Evolutionary conservation across 352 stramenopile species (phyloP).

Genomic region (Aphanomyces cochlioides): DNA sequence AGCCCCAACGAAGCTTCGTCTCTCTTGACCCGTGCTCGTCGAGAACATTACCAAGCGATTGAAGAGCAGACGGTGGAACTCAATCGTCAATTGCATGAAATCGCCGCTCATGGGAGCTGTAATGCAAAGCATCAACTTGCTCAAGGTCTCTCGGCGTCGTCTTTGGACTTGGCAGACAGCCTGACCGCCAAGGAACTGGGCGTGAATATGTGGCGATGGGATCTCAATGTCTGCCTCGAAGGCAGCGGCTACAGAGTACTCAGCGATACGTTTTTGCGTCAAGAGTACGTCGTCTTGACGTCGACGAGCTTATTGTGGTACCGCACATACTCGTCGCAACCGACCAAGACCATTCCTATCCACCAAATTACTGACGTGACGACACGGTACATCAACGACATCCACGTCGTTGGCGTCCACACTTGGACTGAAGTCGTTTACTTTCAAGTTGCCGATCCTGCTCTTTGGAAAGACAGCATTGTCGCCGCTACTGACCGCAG

Average conservation of each 20-base stretch:
- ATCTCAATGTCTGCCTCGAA: slow-evolving; percentile 60
- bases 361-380: slow-evolving; percentile 46
- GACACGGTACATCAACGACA: slow-evolving; percentile 34
- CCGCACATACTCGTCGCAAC: slow-evolving; percentile 52
- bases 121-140: slow-evolving; percentile 51
- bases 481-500: slow-evolving; percentile 9
- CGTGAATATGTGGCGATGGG: slow-evolving; percentile 47
- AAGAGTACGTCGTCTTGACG: slow-evolving; percentile 71
- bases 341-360: slow-evolving; percentile 44
- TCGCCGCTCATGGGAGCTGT: slow-evolving; percentile 35
- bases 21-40: slow-evolving; percentile 43
- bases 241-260: slow-evolving; percentile 56
- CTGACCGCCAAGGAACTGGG: slow-evolving; percentile 53
- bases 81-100: slow-evolving; percentile 41
- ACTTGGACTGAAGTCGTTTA: slow-evolving; percentile 32
- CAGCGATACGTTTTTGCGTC: slow-evolving; percentile 48
- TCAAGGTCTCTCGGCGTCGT: slow-evolving; percentile 55
- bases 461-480: slow-evolving; percentile 14
- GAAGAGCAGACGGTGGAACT: slow-evolving; percentile 50
- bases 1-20: background rate
- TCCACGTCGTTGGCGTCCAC: slow-evolving; percentile 36
- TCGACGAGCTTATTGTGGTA: slow-evolving; percentile 59
- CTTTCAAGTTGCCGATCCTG: slow-evolving; percentile 23
- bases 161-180: slow-evolving; percentile 38
- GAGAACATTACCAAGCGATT: slow-evolving; percentile 68